phyloP scores from a whole-genome alignment of 2,329 filamentous ascomycete species.

The Fusarium kyushuense region DNA sequence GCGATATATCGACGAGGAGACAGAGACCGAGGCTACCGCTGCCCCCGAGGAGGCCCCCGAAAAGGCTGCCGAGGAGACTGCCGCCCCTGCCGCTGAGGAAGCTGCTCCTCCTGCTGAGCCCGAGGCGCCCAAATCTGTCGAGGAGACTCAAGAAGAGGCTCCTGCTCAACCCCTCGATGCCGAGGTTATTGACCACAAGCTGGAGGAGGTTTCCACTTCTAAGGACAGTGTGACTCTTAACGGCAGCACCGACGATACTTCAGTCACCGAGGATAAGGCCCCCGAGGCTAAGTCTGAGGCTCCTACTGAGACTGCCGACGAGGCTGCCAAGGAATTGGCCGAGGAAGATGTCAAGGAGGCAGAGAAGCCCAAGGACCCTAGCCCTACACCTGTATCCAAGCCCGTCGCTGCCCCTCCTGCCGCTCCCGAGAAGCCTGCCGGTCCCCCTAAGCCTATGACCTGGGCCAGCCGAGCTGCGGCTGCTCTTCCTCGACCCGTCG shows the following conservation, averaged over 20 bases:
- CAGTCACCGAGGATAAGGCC: slow-evolving; percentile 55
- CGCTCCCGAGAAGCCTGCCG: slow-evolving; percentile 59
- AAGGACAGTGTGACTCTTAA: slow-evolving; percentile 54
- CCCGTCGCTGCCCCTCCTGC: slow-evolving; percentile 48
- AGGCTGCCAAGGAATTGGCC: slow-evolving; percentile 64
- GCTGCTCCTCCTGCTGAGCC: slow-evolving; percentile 51
- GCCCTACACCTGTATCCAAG: slow-evolving; percentile 63
- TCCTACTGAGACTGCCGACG: slow-evolving; percentile 58
- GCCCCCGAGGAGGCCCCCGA: slow-evolving; percentile 53
- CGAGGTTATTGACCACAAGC: slow-evolving; percentile 77
- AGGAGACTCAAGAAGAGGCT: slow-evolving; percentile 49
- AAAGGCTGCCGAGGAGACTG: slow-evolving; percentile 52
- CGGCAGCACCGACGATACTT: slow-evolving; percentile 51
- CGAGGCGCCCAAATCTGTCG: slow-evolving; percentile 46
- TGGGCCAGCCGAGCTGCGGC: slow-evolving; percentile 80
- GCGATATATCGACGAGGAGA: slow-evolving; percentile 88
- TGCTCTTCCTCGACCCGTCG: slow-evolving; percentile 66
- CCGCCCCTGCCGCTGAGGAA: slow-evolving; percentile 47
- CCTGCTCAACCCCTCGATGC: slow-evolving; percentile 56
- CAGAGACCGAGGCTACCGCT: slow-evolving; percentile 73
- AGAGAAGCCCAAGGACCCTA: slow-evolving; percentile 76
- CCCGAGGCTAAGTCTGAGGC: slow-evolving; percentile 54
- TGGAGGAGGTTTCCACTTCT: slow-evolving; percentile 70
- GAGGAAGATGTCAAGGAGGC: slow-evolving; percentile 67
- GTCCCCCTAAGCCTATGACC: slow-evolving; percentile 71